Percentiles rank a stretch among this genome's conserved stretches.
Conservation (phyloP, 768 basidiomycete genomes). For the Mycena amicta region DNA sequence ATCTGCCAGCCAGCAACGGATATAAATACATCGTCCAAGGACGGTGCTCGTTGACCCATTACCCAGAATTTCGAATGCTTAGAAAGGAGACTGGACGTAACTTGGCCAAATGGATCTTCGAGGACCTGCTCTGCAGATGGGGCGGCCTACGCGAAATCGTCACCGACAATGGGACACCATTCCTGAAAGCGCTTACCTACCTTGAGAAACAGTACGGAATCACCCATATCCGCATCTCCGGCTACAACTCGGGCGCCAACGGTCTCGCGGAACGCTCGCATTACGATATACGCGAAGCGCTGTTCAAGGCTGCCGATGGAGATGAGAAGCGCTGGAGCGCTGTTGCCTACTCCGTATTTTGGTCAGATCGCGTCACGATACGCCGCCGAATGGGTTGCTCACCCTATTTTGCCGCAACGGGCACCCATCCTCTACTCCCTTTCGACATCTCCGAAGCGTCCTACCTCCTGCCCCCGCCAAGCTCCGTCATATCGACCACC, state of each 20-base stretch:
- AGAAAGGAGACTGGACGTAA: slow-evolving; percentile 29
- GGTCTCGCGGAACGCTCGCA: slow-evolving; percentile 29
- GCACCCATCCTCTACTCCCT: slow-evolving; percentile 6
- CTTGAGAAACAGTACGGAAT: slow-evolving; percentile 30
- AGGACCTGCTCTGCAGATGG: slow-evolving; percentile 38
- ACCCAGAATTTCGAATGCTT: slow-evolving; percentile 34
- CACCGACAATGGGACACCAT: slow-evolving; percentile 30
- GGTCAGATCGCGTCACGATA: slow-evolving; percentile 37
- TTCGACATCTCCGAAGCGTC: slow-evolving; percentile 9
- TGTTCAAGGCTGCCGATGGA: slow-evolving; percentile 10
- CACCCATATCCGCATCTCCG: slow-evolving; percentile 32
- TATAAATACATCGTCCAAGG: slow-evolving; percentile 41
- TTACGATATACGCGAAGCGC: slow-evolving; percentile 33
- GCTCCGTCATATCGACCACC: slow-evolving; percentile 22
- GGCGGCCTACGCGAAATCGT: slow-evolving; percentile 31
- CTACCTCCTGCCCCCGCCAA: slow-evolving; percentile 26
- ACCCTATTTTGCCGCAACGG: slow-evolving; percentile 33
- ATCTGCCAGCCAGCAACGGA: slow-evolving; percentile 35
- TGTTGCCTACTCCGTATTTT: slow-evolving; percentile 29
- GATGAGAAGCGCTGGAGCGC: slow-evolving; percentile 34
- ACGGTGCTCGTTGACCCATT: slow-evolving; percentile 34
- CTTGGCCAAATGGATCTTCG: slow-evolving; percentile 35
- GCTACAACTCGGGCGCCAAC: slow-evolving; percentile 38
- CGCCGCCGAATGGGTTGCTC: slow-evolving; percentile 32
- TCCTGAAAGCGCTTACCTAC: slow-evolving; percentile 23